These are phyloP conservation scores for Cucumis cinereus DNA, from an alignment of 306 rosid genomes.

Conservation along the genomic window DNA sequence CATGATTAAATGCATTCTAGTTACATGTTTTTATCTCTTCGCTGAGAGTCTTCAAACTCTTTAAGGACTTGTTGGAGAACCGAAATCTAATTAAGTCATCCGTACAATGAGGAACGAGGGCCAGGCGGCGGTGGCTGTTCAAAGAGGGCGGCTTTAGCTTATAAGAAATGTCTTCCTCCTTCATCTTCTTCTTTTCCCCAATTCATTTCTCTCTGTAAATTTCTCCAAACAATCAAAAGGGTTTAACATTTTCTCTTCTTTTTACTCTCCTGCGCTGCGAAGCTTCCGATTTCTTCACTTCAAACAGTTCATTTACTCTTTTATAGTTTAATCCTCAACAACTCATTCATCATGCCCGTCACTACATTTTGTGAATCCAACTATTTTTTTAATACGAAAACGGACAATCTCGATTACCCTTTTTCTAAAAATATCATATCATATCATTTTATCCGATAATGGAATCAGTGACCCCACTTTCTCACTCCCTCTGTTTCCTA, in stretches of 20 bases:
- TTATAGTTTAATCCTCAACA: neutral
- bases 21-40: too few species aligned
- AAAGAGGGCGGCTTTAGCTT: neutral
- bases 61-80: too few species aligned
- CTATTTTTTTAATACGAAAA: neutral
- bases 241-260: neutral
- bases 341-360: neutral
- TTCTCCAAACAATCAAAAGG: neutral
- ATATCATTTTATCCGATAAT: neutral
- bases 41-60: too few species aligned
- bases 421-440: neutral
- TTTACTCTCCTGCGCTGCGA: neutral
- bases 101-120: neutral
- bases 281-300: neutral
- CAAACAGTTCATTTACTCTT: neutral
- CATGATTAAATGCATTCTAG: too few species aligned
- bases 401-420: neutral
- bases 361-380: neutral
- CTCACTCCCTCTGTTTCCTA: neutral
- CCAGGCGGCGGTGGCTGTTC: neutral
- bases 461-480: constrained; percentile 6
- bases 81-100: too few species aligned
- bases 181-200: neutral
- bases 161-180: neutral
- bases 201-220: neutral